Percentiles rank a stretch among this genome's conserved stretches.
These are phyloP conservation scores for Linnemannia schmuckeri DNA, from an alignment of 192 early-diverging fungal species.

Conservation along the genomic window DNA sequence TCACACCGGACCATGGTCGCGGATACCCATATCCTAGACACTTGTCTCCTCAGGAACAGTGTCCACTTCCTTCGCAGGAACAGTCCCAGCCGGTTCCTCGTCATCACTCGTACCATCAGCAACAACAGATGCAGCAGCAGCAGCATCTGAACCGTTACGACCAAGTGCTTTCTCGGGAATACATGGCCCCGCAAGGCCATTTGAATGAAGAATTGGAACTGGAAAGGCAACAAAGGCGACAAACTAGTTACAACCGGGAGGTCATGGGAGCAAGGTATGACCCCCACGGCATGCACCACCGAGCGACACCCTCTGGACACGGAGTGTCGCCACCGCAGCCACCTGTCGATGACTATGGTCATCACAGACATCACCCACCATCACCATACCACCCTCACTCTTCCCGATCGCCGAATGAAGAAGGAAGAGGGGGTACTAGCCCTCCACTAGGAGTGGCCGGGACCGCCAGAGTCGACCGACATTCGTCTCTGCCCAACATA, in stretches of 20 bases:
- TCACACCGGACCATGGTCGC: constrained; percentile 1
- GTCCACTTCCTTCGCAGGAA: background rate
- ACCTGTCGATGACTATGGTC: background rate
- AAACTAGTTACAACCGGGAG: background rate
- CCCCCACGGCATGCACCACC: background rate
- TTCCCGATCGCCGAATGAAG: background rate
- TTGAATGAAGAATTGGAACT: constrained; percentile 18
- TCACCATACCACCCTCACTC: constrained; percentile 1
- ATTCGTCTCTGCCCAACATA: background rate
- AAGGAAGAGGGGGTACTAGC: background rate
- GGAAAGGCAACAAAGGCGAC: constrained; percentile 20
- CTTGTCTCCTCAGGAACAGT: background rate
- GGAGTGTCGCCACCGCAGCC: background rate
- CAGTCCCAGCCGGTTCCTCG: background rate
- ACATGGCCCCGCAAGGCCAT: background rate
- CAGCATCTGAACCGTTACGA: background rate
- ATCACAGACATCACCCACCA: constrained; percentile 7
- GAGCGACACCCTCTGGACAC: background rate
- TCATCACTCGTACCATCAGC: background rate
- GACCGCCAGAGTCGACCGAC: background rate
- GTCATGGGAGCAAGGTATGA: background rate
- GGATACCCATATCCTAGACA: background rate
- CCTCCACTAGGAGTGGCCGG: background rate
- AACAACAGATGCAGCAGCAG: background rate
- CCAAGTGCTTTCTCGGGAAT: background rate